These are phyloP conservation scores for Alternaria sp. DNA, from an alignment of 2,329 filamentous ascomycete species.

Conservation along the genomic window DNA sequence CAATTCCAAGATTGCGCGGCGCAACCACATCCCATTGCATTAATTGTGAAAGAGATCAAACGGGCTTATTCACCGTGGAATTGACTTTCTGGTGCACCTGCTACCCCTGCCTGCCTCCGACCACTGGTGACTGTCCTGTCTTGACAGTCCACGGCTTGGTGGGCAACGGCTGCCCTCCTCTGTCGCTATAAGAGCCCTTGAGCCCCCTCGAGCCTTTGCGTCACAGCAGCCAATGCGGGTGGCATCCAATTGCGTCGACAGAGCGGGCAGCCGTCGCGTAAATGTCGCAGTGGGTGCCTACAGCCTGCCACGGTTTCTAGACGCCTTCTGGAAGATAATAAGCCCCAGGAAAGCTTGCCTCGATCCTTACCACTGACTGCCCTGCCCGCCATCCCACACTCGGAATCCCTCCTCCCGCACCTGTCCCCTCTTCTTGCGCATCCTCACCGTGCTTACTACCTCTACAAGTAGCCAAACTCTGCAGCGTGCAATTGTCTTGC, in stretches of 20 bases:
- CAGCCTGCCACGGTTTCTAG: constrained; percentile 31
- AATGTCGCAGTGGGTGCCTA: constrained; percentile 11
- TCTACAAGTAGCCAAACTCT: constrained; percentile 2
- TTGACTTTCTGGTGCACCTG: background rate
- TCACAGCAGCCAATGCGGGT: constrained; percentile 13
- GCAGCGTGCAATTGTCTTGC: constrained; percentile 13
- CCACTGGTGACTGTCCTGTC: background rate
- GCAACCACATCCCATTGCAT: background rate
- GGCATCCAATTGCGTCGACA: constrained; percentile 27
- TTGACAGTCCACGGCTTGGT: constrained; percentile 17
- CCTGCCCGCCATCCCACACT: constrained; percentile 28
- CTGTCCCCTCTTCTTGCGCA: constrained; percentile 32
- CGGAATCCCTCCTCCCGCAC: constrained; percentile 28
- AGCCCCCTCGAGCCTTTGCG: background rate
- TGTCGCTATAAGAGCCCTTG: constrained; percentile 3
- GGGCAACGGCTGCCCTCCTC: constrained; percentile 12
- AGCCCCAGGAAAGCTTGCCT: constrained; percentile 34
- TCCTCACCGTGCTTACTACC: constrained; percentile 23
- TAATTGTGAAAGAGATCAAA: background rate
- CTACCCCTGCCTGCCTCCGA: background rate
- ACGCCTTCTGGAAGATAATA: constrained; percentile 42
- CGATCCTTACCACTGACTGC: constrained; percentile 22
- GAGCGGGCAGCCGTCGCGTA: constrained; percentile 21
- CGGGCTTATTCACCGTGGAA: background rate
- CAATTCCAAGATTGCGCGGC: constrained; percentile 20